Conservation (phyloP, 768 basidiomycete genomes). For the Thelephora aurantiotincta region DNA sequence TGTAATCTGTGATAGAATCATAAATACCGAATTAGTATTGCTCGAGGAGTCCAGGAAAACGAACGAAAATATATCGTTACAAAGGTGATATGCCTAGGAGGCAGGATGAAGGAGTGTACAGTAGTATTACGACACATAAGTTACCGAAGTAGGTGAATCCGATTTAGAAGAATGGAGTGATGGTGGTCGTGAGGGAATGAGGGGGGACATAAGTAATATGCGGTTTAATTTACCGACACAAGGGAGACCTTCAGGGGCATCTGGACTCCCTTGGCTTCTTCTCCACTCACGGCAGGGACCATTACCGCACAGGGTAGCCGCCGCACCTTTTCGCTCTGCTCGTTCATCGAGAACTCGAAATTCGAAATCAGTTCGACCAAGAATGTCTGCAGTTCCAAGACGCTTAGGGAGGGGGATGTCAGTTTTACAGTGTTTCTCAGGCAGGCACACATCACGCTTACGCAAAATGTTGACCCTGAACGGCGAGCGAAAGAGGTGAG, state of each 20-base stretch:
- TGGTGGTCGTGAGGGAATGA: no score
- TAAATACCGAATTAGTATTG: no score
- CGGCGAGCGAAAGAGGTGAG: no score
- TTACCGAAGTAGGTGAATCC: no score
- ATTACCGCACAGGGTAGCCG: slow-evolving; percentile 18
- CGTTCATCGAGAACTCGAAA: slow-evolving; percentile 20
- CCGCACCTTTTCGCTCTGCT: slow-evolving; percentile 14
- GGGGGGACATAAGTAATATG: no score
- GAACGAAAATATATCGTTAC: no score
- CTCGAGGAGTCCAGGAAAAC: no score
- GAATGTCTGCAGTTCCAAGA: slow-evolving; percentile 22
- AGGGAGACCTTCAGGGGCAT: slow-evolving; percentile 17
- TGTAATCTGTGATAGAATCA: no score
- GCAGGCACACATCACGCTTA: background rate
- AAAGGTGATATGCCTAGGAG: no score
- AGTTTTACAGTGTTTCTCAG: background rate
- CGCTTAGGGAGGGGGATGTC: slow-evolving; percentile 12
- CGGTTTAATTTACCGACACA: slow-evolving; percentile 7
- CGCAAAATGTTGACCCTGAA: background rate
- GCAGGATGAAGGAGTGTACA: no score
- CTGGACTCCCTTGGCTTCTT: slow-evolving; percentile 17
- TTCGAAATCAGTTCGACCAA: slow-evolving; percentile 21
- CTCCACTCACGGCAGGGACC: slow-evolving; percentile 22
- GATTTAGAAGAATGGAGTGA: no score
- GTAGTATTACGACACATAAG: no score